phyloP scores from a whole-genome alignment of 371 early-diverging fungal genomes.

The Modicella reniformis region DNA sequence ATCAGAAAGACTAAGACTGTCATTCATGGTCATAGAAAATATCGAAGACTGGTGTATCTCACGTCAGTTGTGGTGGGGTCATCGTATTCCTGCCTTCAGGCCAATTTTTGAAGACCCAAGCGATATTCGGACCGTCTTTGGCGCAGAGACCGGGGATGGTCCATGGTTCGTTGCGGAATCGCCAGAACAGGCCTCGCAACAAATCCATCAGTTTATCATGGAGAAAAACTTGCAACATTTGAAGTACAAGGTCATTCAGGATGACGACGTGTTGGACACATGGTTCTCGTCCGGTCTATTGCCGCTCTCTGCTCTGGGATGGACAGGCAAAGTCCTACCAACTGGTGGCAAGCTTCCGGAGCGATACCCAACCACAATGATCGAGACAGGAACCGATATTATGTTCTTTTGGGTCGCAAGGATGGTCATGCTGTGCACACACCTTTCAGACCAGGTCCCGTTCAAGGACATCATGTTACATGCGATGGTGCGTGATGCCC shows the following conservation, averaged over 20 bases:
- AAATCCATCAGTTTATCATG: slow-evolving; percentile 31
- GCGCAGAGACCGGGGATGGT: slow-evolving; percentile 31
- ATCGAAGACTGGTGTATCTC: slow-evolving; percentile 99
- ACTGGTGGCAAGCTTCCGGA: slow-evolving; percentile 52
- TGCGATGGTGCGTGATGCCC: slow-evolving; percentile 92
- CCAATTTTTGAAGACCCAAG: slow-evolving; percentile 60
- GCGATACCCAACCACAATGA: slow-evolving; percentile 85
- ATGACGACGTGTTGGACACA: slow-evolving; percentile 99
- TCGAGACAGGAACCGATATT: slow-evolving; percentile 99
- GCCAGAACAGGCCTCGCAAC: slow-evolving; percentile 64
- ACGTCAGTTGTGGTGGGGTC: slow-evolving; percentile 99
- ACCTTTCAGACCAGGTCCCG: slow-evolving; percentile 85
- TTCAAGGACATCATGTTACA: slow-evolving; percentile 88
- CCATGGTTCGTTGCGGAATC: slow-evolving; percentile 79
- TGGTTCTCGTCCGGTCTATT: slow-evolving; percentile 99
- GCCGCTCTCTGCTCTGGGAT: slow-evolving; percentile 90
- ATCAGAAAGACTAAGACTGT: neutral
- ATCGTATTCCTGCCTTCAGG: slow-evolving; percentile 97
- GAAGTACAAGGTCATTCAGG: slow-evolving; percentile 66
- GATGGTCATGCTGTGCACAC: slow-evolving; percentile 97
- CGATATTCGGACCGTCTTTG: neutral
- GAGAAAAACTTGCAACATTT: slow-evolving; percentile 23
- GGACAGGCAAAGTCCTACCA: slow-evolving; percentile 61
- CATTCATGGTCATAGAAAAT: slow-evolving; percentile 61
- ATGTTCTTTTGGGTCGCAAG: slow-evolving; percentile 99